phyloP scores from a whole-genome alignment of 495 filamentous ascomycete genomes.

The Penicillium canariense region DNA sequence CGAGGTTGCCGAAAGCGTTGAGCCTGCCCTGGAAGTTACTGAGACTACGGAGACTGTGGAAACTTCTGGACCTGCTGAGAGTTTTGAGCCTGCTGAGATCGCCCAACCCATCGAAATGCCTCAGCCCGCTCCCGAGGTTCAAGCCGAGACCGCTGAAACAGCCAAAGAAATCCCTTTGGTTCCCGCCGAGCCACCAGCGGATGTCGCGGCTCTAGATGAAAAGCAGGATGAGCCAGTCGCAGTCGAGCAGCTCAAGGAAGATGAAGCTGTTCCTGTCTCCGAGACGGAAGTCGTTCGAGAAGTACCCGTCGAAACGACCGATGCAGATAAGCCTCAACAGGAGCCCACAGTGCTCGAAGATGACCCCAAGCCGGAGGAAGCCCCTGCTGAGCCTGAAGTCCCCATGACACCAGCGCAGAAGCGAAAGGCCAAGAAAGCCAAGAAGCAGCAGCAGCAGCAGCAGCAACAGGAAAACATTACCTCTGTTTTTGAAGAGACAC shows the following conservation, averaged over 20 bases:
- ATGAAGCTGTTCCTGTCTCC: neutral
- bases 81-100: neutral
- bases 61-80: neutral
- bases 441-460: slow-evolving; percentile 19
- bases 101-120: neutral
- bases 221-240: neutral
- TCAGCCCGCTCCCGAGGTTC: neutral
- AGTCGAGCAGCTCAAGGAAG: neutral
- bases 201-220: neutral
- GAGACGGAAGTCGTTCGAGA: neutral
- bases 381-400: slow-evolving; percentile 14
- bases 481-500: slow-evolving; percentile 10
- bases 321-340: neutral
- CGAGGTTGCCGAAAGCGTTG: neutral
- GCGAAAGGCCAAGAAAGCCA: slow-evolving; percentile 38
- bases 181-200: neutral
- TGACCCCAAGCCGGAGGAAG: neutral
- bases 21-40: neutral
- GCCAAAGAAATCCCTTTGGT: neutral
- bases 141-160: neutral
- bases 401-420: slow-evolving; percentile 28
- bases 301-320: neutral
- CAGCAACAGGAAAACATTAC: slow-evolving; percentile 7
- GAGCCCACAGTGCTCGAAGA: neutral
- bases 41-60: neutral